Evolutionary conservation across 768 basidiomycete species (phyloP).

Genomic region (Trametes sanguinea): DNA sequence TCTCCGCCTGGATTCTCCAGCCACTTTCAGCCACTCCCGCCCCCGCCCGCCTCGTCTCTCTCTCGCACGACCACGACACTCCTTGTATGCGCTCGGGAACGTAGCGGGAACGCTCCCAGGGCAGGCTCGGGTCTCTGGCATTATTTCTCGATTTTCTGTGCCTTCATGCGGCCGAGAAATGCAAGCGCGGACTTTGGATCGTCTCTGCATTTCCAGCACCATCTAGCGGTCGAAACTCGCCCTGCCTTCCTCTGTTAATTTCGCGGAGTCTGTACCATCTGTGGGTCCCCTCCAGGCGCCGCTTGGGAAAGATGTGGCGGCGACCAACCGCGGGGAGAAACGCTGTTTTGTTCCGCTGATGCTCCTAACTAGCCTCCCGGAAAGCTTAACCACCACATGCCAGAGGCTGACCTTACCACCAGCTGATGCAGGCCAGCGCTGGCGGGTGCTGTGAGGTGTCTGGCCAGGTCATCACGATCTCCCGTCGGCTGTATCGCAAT

Average conservation of each 20-base stretch:
- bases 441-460: too few relatives aligned
- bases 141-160: background rate
- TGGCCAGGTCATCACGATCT: too few relatives aligned
- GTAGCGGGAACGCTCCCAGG: background rate
- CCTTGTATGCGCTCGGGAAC: background rate
- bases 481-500: too few relatives aligned
- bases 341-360: too few relatives aligned
- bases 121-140: background rate
- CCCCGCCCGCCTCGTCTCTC: background rate
- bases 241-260: background rate
- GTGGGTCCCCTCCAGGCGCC: too few relatives aligned
- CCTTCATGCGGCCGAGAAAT: background rate
- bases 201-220: background rate
- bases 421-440: too few relatives aligned
- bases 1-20: conserved; percentile 16
- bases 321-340: too few relatives aligned
- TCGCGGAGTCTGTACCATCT: conserved; percentile 8
- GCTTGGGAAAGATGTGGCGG: too few relatives aligned
- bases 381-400: too few relatives aligned
- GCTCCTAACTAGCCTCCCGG: too few relatives aligned
- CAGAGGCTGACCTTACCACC: too few relatives aligned
- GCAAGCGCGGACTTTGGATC: too few relatives aligned
- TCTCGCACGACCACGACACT: background rate
- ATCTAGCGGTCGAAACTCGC: conserved; percentile 16
- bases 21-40: conserved; percentile 9